Evolutionary conservation across 148 eudicot genomes (phyloP).

Genomic region (Polygonum aviculare): DNA sequence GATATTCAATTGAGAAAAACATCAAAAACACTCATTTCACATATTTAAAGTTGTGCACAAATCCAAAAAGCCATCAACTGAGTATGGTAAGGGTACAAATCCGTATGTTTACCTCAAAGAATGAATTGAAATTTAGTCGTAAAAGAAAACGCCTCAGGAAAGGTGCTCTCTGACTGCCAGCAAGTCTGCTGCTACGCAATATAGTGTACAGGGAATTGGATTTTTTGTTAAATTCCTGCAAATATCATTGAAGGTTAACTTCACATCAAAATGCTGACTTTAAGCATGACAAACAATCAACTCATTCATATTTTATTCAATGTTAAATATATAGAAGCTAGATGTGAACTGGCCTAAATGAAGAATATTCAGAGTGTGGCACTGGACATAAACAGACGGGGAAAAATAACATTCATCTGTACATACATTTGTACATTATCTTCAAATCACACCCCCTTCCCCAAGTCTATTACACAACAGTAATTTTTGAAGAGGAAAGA

Average conservation of each 20-base stretch:
- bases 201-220: constrained; percentile 93
- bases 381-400: not conserved
- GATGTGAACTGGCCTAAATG: not conserved
- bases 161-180: constrained; percentile 98
- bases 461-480: not conserved
- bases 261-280: not conserved
- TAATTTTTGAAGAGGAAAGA: not conserved
- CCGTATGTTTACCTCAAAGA: constrained; percentile 68
- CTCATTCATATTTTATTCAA: not conserved
- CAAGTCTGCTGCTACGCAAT: constrained; percentile 93
- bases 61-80: not conserved
- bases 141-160: constrained; percentile 93
- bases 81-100: not conserved
- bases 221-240: constrained; percentile 92
- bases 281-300: not conserved
- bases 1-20: not conserved
- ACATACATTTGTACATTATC: not conserved
- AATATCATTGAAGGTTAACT: not conserved
- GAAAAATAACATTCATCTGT: not conserved
- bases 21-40: not conserved
- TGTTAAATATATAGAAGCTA: no score
- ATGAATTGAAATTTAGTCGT: constrained; percentile 88
- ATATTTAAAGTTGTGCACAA: not conserved
- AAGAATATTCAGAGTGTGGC: not conserved
- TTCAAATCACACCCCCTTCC: not conserved